Evolutionary conservation across 1,284 basidiomycete species (phyloP).

Genomic region (Phellopilus nigrolimitatus): DNA sequence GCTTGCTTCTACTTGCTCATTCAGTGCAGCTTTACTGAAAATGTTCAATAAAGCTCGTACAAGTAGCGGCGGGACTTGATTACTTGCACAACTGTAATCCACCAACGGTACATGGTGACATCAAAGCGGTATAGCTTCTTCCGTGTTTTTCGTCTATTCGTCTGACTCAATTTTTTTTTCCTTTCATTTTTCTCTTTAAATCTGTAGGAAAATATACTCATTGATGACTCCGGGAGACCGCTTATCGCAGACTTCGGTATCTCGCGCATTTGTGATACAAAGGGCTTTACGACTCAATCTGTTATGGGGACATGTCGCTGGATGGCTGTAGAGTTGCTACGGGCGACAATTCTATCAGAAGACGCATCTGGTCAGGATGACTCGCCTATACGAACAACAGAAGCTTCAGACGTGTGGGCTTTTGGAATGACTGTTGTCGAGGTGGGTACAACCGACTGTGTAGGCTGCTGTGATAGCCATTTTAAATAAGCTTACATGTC

Average conservation of each 20-base stretch:
- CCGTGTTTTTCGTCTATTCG: background rate
- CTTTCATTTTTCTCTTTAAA: too few relatives aligned
- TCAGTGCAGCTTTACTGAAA: background rate
- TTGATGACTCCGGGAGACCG: background rate
- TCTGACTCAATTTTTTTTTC: too few relatives aligned
- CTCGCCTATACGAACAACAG: background rate
- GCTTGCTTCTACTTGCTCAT: background rate
- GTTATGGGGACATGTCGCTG: background rate
- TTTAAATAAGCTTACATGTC: too few relatives aligned
- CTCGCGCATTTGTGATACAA: slow-evolving; percentile 1
- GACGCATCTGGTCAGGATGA: background rate
- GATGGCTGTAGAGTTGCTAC: background rate
- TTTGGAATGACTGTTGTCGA: slow-evolving; percentile 6
- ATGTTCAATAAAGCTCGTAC: background rate
- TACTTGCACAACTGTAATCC: background rate
- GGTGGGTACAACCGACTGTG: slow-evolving; percentile 2
- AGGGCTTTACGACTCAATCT: background rate
- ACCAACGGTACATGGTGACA: slow-evolving; percentile 6
- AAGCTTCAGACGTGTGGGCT: background rate
- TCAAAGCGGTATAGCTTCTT: slow-evolving; percentile 3
- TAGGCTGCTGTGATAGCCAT: too few relatives aligned
- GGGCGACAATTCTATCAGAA: too few relatives aligned
- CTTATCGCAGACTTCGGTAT: slow-evolving; percentile 5
- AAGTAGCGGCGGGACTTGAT: background rate
- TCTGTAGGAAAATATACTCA: slow-evolving; percentile 4